A percentile compares a stretch with the other conserved stretches of the same genome.
phyloP scores from a whole-genome alignment of 441 rosid species.

The Jatropha podagrica region DNA sequence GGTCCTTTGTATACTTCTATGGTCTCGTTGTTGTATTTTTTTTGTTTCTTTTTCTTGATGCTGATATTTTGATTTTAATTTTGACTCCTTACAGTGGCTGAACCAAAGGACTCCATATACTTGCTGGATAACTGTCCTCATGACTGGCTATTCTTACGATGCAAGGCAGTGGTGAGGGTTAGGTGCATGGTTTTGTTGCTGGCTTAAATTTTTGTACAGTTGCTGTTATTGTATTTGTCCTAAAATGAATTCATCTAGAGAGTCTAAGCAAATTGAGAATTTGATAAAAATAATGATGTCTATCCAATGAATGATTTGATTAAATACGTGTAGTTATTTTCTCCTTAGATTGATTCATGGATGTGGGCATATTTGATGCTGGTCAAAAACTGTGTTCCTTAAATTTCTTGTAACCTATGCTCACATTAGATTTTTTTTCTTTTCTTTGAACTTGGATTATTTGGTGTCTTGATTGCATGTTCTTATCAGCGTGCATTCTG shows the following conservation, averaged over 20 bases:
- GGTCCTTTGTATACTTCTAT: neutral
- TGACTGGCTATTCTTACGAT: conserved; percentile 90
- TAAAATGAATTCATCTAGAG: neutral
- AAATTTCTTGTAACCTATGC: neutral
- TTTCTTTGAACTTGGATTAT: neutral
- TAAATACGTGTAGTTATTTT: neutral
- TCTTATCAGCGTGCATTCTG: conserved; percentile 10
- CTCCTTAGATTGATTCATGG: neutral
- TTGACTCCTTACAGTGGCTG: conserved; percentile 62
- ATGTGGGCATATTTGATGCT: neutral
- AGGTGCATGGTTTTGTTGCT: neutral
- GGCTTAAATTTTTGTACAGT: neutral
- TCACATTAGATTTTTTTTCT: neutral
- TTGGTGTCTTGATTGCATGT: conserved; percentile 1
- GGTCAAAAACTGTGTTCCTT: neutral
- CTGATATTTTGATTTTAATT: conserved; percentile 13
- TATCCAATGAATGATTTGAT: neutral
- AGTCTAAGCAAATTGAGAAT: neutral
- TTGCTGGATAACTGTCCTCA: conserved; percentile 87
- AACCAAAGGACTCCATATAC: conserved; percentile 77
- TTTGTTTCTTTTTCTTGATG: conserved; percentile 14
- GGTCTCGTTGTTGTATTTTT: conserved; percentile 6
- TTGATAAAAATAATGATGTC: neutral
- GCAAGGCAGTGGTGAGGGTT: conserved; percentile 94
- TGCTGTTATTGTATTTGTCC: neutral